Conservation (phyloP, 306 rosid species). For the Inga leiocalycina region DNA sequence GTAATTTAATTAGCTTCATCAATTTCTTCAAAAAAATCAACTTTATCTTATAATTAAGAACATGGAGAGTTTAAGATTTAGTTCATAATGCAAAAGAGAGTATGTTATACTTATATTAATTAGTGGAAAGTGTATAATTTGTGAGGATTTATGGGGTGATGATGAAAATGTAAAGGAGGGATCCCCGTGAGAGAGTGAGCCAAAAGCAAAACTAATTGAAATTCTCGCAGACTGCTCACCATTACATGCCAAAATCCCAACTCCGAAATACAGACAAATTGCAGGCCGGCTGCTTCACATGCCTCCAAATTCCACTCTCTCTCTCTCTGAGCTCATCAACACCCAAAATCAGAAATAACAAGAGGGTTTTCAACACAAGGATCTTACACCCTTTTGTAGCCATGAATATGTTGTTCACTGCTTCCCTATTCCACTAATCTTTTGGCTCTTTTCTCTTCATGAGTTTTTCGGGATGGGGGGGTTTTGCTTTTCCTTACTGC, state of each 20-base stretch:
- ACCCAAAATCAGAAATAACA: constrained; percentile 18
- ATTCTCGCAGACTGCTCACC: constrained; percentile 26
- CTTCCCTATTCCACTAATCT: background rate
- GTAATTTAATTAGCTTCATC: too few relatives aligned
- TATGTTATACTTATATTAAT: too few relatives aligned
- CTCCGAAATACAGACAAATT: constrained; percentile 44
- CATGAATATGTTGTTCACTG: constrained; percentile 32
- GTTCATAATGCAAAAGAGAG: too few relatives aligned
- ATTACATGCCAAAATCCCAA: constrained; percentile 44
- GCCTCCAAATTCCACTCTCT: constrained; percentile 44
- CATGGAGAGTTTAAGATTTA: too few relatives aligned
- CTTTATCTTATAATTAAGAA: too few relatives aligned
- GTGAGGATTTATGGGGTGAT: background rate
- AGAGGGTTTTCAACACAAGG: background rate
- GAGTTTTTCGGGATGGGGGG: constrained; percentile 37
- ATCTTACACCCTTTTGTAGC: constrained; percentile 41
- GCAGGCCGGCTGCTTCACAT: constrained; percentile 57
- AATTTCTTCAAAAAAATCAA: too few relatives aligned
- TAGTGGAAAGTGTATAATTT: background rate
- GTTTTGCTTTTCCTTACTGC: constrained; percentile 25
- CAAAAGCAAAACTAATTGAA: constrained; percentile 36
- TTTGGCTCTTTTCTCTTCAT: constrained; percentile 43
- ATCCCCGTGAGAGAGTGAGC: constrained; percentile 39
- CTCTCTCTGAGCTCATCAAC: background rate
- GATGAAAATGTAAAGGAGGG: background rate